phyloP scores from a whole-genome alignment of 306 rosid genomes.

The Medicago ruthenica region DNA sequence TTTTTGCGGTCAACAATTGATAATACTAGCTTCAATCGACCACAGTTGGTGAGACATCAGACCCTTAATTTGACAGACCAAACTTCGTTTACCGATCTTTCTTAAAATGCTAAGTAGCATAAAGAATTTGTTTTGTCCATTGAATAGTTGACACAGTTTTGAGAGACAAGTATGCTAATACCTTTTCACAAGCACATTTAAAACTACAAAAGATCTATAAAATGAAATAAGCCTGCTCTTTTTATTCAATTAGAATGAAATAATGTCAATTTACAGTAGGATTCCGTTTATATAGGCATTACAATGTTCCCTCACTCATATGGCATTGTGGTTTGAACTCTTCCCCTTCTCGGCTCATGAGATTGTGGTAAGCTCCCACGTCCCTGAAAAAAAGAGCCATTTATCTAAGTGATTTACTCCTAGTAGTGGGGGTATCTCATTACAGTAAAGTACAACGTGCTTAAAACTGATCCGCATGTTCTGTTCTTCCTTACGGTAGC shows the following conservation, averaged over 20 bases:
- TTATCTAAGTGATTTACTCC: background rate
- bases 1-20: too few species aligned
- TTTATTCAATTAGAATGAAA: background rate
- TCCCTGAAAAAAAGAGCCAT: background rate
- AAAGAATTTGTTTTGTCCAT: background rate
- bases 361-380: background rate
- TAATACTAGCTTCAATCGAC: background rate
- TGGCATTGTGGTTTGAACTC: background rate
- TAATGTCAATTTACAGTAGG: background rate
- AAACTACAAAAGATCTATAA: background rate
- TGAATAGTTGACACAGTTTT: background rate
- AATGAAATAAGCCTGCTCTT: background rate
- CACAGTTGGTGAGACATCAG: background rate
- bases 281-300: background rate
- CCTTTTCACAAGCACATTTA: background rate
- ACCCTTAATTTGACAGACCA: background rate
- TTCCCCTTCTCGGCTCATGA: background rate
- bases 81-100: background rate
- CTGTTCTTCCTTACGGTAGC: too few species aligned
- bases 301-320: background rate
- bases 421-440: background rate
- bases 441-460: background rate
- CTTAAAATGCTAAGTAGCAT: background rate
- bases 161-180: background rate
- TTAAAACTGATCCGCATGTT: background rate